Conservation (phyloP, 2,329 filamentous ascomycete species). For the Alternaria brassicae region DNA sequence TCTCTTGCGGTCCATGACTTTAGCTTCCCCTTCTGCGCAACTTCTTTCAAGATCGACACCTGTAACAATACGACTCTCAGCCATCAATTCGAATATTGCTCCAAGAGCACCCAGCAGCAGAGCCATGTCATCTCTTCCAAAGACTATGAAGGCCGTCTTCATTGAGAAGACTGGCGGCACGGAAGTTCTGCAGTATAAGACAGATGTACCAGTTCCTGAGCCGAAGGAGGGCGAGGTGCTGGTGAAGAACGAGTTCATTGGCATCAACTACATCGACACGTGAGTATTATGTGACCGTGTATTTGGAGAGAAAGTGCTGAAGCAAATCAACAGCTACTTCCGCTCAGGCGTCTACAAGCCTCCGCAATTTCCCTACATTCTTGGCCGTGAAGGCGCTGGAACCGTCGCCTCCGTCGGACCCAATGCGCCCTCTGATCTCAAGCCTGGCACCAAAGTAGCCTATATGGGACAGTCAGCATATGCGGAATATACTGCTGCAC, state of each 20-base stretch:
- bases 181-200: constrained; percentile 74
- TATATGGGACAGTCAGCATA: constrained; percentile 67
- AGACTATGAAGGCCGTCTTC: constrained; percentile 75
- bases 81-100: constrained; percentile 25
- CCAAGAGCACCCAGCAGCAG: constrained; percentile 19
- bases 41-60: constrained; percentile 17
- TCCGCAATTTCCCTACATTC: constrained; percentile 72
- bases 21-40: constrained; percentile 17
- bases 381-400: constrained; percentile 81
- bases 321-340: constrained; percentile 68
- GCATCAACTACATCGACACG: constrained; percentile 91
- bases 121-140: constrained; percentile 62
- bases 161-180: constrained; percentile 75
- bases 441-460: constrained; percentile 73
- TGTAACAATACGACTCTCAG: constrained; percentile 27
- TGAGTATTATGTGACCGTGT: constrained; percentile 37
- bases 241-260: constrained; percentile 79
- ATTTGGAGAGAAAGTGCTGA: background rate
- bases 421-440: constrained; percentile 61
- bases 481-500: constrained; percentile 65
- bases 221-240: constrained; percentile 75
- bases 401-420: constrained; percentile 69
- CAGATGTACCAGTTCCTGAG: constrained; percentile 73
- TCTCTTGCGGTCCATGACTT: constrained; percentile 22
- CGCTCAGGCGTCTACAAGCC: constrained; percentile 80